Conservation (phyloP, 225 moss, liverwort and hornwort species). For the Rhytidiadelphus loreus region DNA sequence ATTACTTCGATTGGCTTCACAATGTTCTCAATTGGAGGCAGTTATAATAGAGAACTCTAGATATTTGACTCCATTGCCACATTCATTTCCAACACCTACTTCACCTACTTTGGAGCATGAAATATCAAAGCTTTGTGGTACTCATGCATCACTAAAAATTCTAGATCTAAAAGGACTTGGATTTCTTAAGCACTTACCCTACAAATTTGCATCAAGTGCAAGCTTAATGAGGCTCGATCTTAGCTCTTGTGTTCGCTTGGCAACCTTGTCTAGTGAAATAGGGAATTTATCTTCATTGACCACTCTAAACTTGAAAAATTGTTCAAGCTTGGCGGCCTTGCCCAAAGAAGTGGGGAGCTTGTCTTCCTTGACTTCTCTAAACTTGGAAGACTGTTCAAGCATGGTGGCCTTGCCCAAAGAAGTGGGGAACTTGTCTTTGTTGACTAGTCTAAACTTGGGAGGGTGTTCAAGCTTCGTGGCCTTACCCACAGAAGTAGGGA, state of each 20-base stretch:
- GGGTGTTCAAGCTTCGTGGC: neutral
- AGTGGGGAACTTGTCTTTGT: neutral
- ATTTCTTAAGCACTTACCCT: neutral
- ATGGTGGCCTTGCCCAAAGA: neutral
- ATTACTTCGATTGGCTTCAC: neutral
- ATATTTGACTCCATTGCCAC: fast-evolving
- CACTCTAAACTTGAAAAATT: fast-evolving
- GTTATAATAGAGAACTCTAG: fast-evolving
- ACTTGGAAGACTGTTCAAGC: fast-evolving
- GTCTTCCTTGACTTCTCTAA: neutral
- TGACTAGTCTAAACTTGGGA: fast-evolving
- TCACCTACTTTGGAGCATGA: fast-evolving
- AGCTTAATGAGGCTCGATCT: neutral
- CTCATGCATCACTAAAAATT: neutral
- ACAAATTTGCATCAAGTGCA: neutral
- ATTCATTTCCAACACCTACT: fast-evolving
- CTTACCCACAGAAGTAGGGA: neutral
- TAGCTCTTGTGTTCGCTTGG: too few relatives aligned
- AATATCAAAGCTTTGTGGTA: neutral
- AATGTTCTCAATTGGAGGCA: neutral
- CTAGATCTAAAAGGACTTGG: neutral
- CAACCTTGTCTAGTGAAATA: fast-evolving
- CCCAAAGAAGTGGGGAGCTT: neutral
- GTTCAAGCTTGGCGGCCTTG: neutral
- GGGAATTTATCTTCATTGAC: neutral